Percentiles rank a stretch among this genome's conserved stretches.
phyloP scores from a whole-genome alignment of 805 yeast genomes.

The Kodamaea hsintzibuensis region DNA sequence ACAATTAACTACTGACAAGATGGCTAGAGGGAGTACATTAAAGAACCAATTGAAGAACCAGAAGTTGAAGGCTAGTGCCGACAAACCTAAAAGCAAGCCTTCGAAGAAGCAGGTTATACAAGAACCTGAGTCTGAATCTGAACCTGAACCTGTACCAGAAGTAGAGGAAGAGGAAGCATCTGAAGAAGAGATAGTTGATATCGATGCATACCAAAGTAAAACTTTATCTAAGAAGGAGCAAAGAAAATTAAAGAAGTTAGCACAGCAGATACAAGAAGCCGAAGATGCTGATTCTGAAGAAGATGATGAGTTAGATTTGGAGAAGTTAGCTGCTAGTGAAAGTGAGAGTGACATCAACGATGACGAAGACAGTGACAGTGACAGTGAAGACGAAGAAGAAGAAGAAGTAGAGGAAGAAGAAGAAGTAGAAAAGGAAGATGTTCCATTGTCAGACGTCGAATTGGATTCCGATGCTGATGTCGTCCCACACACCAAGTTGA shows the following conservation, averaged over 20 bases:
- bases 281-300: constrained; percentile 41
- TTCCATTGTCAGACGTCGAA: constrained; percentile 88
- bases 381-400: constrained; percentile 51
- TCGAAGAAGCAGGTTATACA: constrained; percentile 21
- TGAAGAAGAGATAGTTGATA: constrained; percentile 22
- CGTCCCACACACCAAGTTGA: constrained; percentile 86
- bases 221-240: constrained; percentile 63
- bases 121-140: constrained; percentile 4
- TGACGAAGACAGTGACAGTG: constrained; percentile 42
- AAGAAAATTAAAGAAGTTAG: constrained; percentile 56
- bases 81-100: constrained; percentile 15
- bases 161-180: constrained; percentile 18
- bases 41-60: constrained; percentile 34
- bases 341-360: constrained; percentile 43
- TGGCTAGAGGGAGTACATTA: constrained; percentile 33
- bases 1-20: constrained; percentile 11
- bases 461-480: constrained; percentile 93
- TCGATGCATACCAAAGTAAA: constrained; percentile 44
- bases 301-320: constrained; percentile 49
- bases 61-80: constrained; percentile 23
- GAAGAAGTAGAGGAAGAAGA: constrained; percentile 62
- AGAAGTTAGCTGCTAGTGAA: constrained; percentile 57
- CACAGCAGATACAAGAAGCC: constrained; percentile 27
- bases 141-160: constrained; percentile 14
- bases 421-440: constrained; percentile 71